phyloP scores from a whole-genome alignment of 108 stramenopile genomes.

The Schizochytrium sp. region DNA sequence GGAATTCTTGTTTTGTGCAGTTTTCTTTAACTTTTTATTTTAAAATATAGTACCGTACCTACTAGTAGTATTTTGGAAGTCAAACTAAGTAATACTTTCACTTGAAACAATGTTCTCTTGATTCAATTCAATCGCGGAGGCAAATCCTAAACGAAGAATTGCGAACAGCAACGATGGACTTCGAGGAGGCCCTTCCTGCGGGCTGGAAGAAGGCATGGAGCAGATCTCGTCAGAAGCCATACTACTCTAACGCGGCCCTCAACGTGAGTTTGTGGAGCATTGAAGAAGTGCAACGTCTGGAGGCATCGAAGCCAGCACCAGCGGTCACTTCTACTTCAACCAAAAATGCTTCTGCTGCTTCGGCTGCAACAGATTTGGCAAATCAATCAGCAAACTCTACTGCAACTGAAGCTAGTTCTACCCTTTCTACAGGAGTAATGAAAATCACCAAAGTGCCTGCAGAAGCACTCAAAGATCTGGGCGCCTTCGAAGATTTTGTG shows the following conservation, averaged over 20 bases:
- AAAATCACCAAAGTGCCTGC: neutral
- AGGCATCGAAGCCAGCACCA: neutral
- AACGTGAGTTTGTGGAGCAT: neutral
- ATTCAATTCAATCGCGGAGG: too few species aligned
- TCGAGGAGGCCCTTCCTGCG: neutral
- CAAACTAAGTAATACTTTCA: too few species aligned
- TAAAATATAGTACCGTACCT: too few species aligned
- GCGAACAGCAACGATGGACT: neutral
- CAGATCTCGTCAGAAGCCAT: neutral
- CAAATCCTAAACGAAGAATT: too few species aligned
- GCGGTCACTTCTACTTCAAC: neutral
- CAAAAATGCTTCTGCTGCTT: neutral
- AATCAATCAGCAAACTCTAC: neutral
- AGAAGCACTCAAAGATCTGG: neutral
- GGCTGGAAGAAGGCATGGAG: conserved; percentile 46
- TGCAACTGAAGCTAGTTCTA: neutral
- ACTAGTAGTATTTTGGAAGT: too few species aligned
- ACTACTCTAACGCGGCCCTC: neutral
- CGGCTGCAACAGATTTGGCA: neutral
- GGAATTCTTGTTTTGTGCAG: too few species aligned
- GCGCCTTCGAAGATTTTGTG: conserved; percentile 10
- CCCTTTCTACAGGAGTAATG: neutral
- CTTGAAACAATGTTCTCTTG: neutral
- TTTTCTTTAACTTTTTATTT: too few species aligned
- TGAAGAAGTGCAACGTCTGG: neutral